Base-by-base conservation (phyloP, 768 basidiomycete species). In the Lactarius quietus region DNA sequence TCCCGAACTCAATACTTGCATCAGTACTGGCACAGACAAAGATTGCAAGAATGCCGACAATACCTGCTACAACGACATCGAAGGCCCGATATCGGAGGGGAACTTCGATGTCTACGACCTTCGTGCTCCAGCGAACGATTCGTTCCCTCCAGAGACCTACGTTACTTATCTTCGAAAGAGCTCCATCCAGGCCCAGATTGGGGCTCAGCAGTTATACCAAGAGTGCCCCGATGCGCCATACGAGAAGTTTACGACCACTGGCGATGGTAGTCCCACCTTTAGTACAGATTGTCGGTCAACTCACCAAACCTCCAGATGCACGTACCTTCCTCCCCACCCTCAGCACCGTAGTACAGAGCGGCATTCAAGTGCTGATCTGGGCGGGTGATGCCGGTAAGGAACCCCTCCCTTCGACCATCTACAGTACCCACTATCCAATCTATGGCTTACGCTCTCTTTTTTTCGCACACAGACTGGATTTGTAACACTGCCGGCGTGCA, bases 21-120 rank as follows among this genome's bases (percentile, higher is more conserved):
- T 81, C 69, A 77, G 77, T 58, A 74, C 73, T 0, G 81, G 79
- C n/a, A 74, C 77, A 2, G 78, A 82, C 64, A 73, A 75, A 0
- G 79, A 80, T 3, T 86, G 84, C 69, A 79, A 81, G 0, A 68
- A 69, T 7, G 84, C 84, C 1, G 82, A 84, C 66, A 76, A 71
- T 39, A 61, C 36, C 39, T 84, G 73, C 75, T 84, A 82, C 71
- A 83, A 84, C 69, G 78, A 75, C 63, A 74, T 79, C 29, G 78
- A 85, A 48, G 70, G 83, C 2, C 75, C 74, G 0, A 79, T 80
- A 26, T 73, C 83, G 28, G 77, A 77, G 14, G 83, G 83, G 35
- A 74, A 79, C 64, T 83, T 74, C 54, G 80, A 84, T 71, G 81
- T 79, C 8, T 80, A 82, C 69, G 77, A 80, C 65, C 76, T 83